A percentile compares a stretch with the other conserved stretches of the same genome.
Conservation (phyloP, 1,284 basidiomycete genomes). For the Wallemia mellicola region DNA sequence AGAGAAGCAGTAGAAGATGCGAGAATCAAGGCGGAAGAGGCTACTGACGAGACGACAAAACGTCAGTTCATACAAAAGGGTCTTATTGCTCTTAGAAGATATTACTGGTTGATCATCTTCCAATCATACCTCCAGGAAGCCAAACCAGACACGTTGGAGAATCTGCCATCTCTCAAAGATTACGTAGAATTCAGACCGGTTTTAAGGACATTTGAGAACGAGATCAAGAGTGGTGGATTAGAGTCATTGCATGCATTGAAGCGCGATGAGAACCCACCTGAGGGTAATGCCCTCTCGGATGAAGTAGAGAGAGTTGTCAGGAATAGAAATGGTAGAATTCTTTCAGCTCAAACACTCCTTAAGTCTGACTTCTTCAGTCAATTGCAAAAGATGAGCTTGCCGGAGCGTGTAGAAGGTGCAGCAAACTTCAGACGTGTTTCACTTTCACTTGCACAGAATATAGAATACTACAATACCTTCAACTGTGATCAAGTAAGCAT, state of each 20-base stretch:
- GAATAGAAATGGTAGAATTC: constrained; percentile 32
- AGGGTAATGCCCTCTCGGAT: constrained; percentile 35
- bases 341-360: constrained; percentile 54
- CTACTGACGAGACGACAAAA: constrained; percentile 37
- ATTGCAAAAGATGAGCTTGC: constrained; percentile 74
- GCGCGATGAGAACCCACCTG: constrained; percentile 29
- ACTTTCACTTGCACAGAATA: constrained; percentile 22
- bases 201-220: constrained; percentile 82
- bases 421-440: constrained; percentile 67
- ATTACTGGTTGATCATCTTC: constrained; percentile 78
- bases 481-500: constrained; percentile 8
- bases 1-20: constrained; percentile 69
- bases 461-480: background rate
- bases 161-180: background rate
- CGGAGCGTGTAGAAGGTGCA: constrained; percentile 75
- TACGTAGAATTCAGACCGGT: constrained; percentile 21
- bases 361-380: constrained; percentile 93
- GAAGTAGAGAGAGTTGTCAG: constrained; percentile 7
- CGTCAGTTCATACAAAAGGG: constrained; percentile 36
- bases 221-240: constrained; percentile 47
- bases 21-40: constrained; percentile 39
- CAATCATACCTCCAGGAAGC: constrained; percentile 74
- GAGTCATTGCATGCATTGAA: constrained; percentile 61
- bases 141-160: constrained; percentile 37
- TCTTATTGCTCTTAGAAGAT: constrained; percentile 47